Evolutionary conservation across 805 yeast species (phyloP), one percentile per base, ranked within the genome.

Genomic region (Zygoascus tannicola): DNA sequence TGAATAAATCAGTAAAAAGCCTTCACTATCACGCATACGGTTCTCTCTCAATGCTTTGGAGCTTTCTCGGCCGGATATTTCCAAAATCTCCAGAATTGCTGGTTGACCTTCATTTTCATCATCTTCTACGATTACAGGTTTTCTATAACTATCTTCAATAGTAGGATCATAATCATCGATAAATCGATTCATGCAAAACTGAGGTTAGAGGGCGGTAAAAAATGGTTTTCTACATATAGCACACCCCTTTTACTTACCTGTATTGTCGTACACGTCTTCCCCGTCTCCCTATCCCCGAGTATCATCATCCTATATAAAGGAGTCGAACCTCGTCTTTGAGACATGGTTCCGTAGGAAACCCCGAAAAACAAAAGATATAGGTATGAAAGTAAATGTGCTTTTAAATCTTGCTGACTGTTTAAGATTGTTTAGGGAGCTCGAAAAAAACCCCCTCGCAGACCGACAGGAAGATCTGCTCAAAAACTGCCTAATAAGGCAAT

Each of bases 261-360:
- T 54, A 92, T 90, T 33, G 97, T 92, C 51, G 92, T 70, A 3
- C 98, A 97, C 12, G 95, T 85, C 65, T 92, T 92, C 66, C 99
- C 99, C 43, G 92, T 98, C 65, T 96, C 97, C 63, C 97, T 97
- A 41, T 97, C 97, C 45, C 98, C 99, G 44, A 92, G 95, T 41
- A 92, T 97, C 10, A 92, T 97, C 47, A 92, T 67, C 60, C 90
- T 85, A 62, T 80, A 87, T 63, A 65, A 50, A 40, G 65, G 58
- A 34, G 51, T 54, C 18, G 58, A 51, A 35, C 54, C 59, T 33
- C 56, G 45, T 41, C 58, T 44, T 26, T 48, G 43, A 23, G 43
- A 5, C 47, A 40, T 44, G n/a, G n/a, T n/a, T n/a, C n/a, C n/a
- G n/a, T n/a, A n/a, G n/a, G n/a, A n/a, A n/a, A n/a, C n/a, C n/a